These are phyloP conservation scores for Aspergillus baeticus DNA, from an alignment of 495 filamentous ascomycete species.

Conservation along the genomic window DNA sequence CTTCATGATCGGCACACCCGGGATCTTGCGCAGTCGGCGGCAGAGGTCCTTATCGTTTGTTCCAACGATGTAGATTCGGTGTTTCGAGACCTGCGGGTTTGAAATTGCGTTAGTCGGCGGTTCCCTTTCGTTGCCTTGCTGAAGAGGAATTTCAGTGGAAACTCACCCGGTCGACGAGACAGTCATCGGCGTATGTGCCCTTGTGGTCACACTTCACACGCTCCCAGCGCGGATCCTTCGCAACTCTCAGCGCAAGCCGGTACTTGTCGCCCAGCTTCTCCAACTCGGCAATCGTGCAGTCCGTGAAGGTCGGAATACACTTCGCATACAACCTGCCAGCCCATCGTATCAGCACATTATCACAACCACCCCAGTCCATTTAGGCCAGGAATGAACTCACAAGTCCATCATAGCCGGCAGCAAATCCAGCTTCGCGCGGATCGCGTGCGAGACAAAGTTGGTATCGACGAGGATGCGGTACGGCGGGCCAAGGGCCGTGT, in stretches of 20 bases:
- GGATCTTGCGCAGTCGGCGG: slow-evolving; percentile 62
- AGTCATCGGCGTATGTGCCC: slow-evolving; percentile 94
- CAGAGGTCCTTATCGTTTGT: slow-evolving; percentile 83
- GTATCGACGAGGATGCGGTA: slow-evolving; percentile 82
- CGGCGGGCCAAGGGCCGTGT: slow-evolving; percentile 85
- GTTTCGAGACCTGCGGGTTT: slow-evolving; percentile 43
- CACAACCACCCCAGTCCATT: slow-evolving; percentile 46
- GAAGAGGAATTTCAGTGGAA: background rate
- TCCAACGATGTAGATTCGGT: slow-evolving; percentile 82
- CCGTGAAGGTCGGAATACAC: slow-evolving; percentile 51
- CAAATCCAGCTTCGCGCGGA: slow-evolving; percentile 85
- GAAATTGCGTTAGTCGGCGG: background rate
- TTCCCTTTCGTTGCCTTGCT: no score
- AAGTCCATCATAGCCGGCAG: slow-evolving; percentile 85
- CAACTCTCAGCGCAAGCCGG: slow-evolving; percentile 82
- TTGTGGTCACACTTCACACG: slow-evolving; percentile 82
- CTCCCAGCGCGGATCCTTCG: slow-evolving; percentile 89
- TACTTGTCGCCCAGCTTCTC: slow-evolving; percentile 92
- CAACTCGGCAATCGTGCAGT: slow-evolving; percentile 66
- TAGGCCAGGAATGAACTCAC: slow-evolving; percentile 34
- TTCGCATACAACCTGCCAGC: slow-evolving; percentile 53
- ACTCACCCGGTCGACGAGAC: slow-evolving; percentile 80
- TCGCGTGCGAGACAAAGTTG: slow-evolving; percentile 91
- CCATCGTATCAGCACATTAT: slow-evolving; percentile 60
- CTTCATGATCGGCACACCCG: slow-evolving; percentile 58